Evolutionary conservation across 257 asterid species (phyloP).

Genomic region (Catharanthus roseus): DNA sequence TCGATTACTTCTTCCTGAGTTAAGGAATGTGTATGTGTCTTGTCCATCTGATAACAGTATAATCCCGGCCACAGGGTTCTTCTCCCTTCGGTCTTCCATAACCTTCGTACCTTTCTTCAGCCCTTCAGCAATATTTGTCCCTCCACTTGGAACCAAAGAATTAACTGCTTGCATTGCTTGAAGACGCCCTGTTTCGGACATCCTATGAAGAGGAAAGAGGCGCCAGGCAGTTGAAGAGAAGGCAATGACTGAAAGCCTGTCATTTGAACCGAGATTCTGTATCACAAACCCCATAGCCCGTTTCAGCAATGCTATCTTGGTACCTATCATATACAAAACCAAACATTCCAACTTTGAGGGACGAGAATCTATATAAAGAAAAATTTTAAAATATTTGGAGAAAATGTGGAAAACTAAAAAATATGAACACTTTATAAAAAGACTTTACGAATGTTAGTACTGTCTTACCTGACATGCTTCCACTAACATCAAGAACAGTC

Average conservation of each 20-base stretch:
- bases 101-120: conserved; percentile 81
- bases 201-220: conserved; percentile 75
- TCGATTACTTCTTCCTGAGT: conserved; percentile 16
- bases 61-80: conserved; percentile 74
- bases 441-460: too few species aligned
- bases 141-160: conserved; percentile 76
- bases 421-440: too few species aligned
- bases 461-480: conserved; percentile 91
- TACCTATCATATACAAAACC: too few species aligned
- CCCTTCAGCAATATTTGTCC: conserved; percentile 92
- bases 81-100: conserved; percentile 72
- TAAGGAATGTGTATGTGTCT: conserved; percentile 72
- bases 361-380: too few species aligned
- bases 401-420: too few species aligned
- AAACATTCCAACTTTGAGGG: too few species aligned
- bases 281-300: conserved; percentile 98
- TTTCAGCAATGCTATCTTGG: conserved; percentile 78
- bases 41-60: conserved; percentile 86
- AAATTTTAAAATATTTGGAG: too few species aligned
- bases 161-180: conserved; percentile 81
- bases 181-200: conserved; percentile 77
- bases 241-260: conserved; percentile 73
- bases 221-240: conserved; percentile 93
- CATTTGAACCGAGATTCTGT: conserved; percentile 86
- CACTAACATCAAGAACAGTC: conserved; percentile 35